Percentiles rank a stretch among this genome's conserved stretches.
Conservation (phyloP, 2,329 filamentous ascomycete genomes). For the Chrysosporium keratinophilum region DNA sequence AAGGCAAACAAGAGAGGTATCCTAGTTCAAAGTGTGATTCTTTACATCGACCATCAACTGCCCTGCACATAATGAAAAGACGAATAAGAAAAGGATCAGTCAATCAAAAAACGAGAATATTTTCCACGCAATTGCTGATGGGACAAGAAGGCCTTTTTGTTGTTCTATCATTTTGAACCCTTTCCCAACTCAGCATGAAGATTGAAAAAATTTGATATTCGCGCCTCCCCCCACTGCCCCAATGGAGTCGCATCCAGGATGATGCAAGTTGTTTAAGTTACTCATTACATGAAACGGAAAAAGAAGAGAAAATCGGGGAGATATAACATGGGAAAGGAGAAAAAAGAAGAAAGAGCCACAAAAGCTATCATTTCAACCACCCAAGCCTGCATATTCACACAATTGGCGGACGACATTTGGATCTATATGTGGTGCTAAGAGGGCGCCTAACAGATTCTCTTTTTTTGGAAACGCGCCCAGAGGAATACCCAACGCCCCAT, state of each 20-base stretch:
- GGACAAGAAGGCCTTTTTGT: too few relatives aligned
- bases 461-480: slow-evolving; percentile 54
- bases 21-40: neutral
- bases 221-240: too few relatives aligned
- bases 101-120: too few relatives aligned
- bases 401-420: slow-evolving; percentile 56
- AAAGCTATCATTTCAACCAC: slow-evolving; percentile 28
- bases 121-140: too few relatives aligned
- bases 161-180: too few relatives aligned
- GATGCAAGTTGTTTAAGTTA: neutral
- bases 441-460: slow-evolving; percentile 55
- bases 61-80: too few relatives aligned
- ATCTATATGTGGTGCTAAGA: slow-evolving; percentile 57
- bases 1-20: slow-evolving; percentile 1
- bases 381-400: slow-evolving; percentile 51
- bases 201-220: neutral
- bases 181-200: neutral
- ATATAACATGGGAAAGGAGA: neutral
- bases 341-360: neutral
- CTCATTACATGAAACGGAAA: slow-evolving; percentile 6
- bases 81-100: too few relatives aligned
- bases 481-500: slow-evolving; percentile 48
- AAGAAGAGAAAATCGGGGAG: slow-evolving; percentile 2
- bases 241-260: neutral
- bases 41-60: neutral